Base-by-base conservation (phyloP, 306 rosid species). In the Pterocarpus macrocarpus region DNA sequence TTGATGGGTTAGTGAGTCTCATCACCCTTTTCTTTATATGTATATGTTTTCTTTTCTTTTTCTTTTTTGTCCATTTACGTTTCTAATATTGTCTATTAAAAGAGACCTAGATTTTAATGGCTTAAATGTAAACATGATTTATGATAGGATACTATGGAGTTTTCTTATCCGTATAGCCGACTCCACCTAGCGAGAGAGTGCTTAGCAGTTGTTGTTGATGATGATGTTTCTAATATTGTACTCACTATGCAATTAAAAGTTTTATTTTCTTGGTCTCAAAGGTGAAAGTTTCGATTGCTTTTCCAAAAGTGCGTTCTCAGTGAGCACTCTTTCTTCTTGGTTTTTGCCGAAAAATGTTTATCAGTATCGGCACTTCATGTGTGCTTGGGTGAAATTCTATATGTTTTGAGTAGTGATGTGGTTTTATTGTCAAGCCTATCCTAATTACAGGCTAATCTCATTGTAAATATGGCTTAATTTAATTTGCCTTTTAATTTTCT, bases 1-100 rank as follows among this genome's bases (percentile, higher is more conserved):
- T 88, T n/a, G 87, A 92, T 73, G 98, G 97, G 97, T 94, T 38
- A 47, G 80, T 61, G 17, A 4, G 22, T 45, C 32, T 75, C 7
- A 4, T 64, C 7, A 50, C 3, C 41, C 13, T 50, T 16, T 61
- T 80, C 4, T 4, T 36, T 32, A 0, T 12, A 1, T 30, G 8
- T 49, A 17, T n/a, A 5, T 2, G 0, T 1, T 64, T 30, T 16
- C 6, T 74, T 39, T 69, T 9, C 16, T 2, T 32, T 3, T 1
- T 16, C 30, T 39, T 53, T 17, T 49, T 22, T 22, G 28, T 22
- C 28, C 28, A 22, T 22, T 0, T 22, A 22, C 1, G 28, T 22
- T 22, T 22, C 28, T 22, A 22, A 22, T 22, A 22, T 22, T 22
- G 28, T 22, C 28, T 22, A 22, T 22, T 22, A 22, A 22, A 22